A percentile compares a stretch with the other conserved stretches of the same genome.
phyloP scores from a whole-genome alignment of 2,329 filamentous ascomycete species.

The Dactylellina haptotyla region DNA sequence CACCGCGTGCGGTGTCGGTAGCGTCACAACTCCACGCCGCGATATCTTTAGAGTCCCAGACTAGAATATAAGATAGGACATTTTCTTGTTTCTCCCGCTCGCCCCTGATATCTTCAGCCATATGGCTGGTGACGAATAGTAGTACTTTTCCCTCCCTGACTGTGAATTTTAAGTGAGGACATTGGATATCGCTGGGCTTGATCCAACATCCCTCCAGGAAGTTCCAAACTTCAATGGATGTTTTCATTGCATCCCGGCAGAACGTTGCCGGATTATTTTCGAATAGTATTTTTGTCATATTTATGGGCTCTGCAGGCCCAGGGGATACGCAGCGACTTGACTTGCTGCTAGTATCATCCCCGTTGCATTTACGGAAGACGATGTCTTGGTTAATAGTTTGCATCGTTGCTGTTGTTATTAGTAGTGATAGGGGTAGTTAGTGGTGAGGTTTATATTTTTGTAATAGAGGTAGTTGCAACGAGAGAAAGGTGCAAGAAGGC shows the following conservation, averaged over 20 bases:
- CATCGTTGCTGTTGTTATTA: too few species aligned
- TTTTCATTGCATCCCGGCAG: constrained; percentile 14
- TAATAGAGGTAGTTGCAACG: too few species aligned
- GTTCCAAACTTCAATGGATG: constrained; percentile 15
- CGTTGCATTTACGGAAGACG: too few species aligned
- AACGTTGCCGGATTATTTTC: constrained; percentile 9
- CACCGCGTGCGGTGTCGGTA: not conserved
- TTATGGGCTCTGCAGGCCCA: not conserved
- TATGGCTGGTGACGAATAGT: constrained; percentile 14
- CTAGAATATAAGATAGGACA: constrained; percentile 10
- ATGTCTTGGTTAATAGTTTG: not conserved
- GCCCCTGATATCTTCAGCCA: not conserved
- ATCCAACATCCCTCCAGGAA: not conserved
- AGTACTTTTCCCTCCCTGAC: constrained; percentile 8
- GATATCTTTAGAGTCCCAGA: constrained; percentile 4
- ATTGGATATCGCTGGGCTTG: not conserved
- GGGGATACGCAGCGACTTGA: not conserved
- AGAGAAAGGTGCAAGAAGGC: too few species aligned
- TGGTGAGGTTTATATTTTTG: too few species aligned
- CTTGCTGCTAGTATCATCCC: not conserved
- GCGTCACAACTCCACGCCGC: constrained; percentile 21
- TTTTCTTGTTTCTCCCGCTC: not conserved
- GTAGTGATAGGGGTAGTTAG: too few species aligned
- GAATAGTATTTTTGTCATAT: not conserved
- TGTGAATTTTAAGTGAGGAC: constrained; percentile 6